These are phyloP conservation scores for Acer negundo DNA, from an alignment of 345 rosid species.

Conservation along the genomic window DNA sequence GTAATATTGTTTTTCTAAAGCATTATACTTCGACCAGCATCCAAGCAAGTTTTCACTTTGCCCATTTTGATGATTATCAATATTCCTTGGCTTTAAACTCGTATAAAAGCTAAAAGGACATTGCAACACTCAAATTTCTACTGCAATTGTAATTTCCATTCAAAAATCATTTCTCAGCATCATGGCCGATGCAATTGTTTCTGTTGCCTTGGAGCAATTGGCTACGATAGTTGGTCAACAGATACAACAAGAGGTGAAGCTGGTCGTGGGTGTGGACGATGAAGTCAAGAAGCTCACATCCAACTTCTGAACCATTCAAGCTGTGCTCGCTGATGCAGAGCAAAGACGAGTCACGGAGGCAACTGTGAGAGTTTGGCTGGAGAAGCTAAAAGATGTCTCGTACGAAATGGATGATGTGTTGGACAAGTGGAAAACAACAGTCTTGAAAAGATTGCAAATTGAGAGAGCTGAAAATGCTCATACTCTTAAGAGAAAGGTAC, in stretches of 20 bases:
- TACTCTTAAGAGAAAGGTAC: too few species aligned
- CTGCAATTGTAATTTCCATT: not conserved
- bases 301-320: not conserved
- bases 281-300: not conserved
- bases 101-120: not conserved
- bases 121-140: not conserved
- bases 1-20: too few species aligned
- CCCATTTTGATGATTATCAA: not conserved
- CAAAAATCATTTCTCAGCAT: not conserved
- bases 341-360: not conserved
- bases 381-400: not conserved
- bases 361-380: not conserved
- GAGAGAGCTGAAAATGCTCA: not conserved
- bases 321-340: slow-evolving; percentile 1
- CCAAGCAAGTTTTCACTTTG: not conserved
- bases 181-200: slow-evolving; percentile 4
- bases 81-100: not conserved
- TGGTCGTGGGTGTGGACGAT: not conserved
- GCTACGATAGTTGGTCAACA: not conserved
- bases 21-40: not conserved
- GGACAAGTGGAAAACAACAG: not conserved
- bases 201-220: not conserved
- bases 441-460: not conserved
- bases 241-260: not conserved
- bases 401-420: slow-evolving; percentile 7